phyloP scores from a whole-genome alignment of 352 stramenopile genomes.

The Globisporangium nagaii region DNA sequence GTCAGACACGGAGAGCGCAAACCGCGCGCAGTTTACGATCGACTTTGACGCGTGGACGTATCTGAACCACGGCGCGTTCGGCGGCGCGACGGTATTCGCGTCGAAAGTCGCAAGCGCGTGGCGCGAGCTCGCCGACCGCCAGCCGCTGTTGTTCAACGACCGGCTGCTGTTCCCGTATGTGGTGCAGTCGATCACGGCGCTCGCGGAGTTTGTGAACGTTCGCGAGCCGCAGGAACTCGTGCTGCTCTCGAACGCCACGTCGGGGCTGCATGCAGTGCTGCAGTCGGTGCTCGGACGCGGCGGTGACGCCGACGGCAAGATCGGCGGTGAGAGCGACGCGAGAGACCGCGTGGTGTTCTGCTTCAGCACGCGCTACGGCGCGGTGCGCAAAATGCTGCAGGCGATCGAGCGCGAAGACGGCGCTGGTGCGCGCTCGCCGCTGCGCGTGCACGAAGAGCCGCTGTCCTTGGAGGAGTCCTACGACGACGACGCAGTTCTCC shows the following conservation, averaged over 20 bases:
- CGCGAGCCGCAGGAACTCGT: slow-evolving; percentile 51
- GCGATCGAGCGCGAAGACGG: slow-evolving; percentile 14
- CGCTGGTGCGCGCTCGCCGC: not conserved
- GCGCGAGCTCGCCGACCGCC: slow-evolving; percentile 72
- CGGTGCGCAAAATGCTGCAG: slow-evolving; percentile 91
- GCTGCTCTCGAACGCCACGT: slow-evolving; percentile 87
- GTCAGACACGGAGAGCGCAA: slow-evolving; percentile 6
- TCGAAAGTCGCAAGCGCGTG: slow-evolving; percentile 66
- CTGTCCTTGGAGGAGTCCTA: slow-evolving; percentile 60
- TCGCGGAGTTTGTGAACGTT: slow-evolving; percentile 68
- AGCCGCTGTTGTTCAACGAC: slow-evolving; percentile 92
- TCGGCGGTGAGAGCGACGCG: not conserved
- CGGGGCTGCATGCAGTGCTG: slow-evolving; percentile 85
- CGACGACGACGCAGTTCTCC: slow-evolving; percentile 45
- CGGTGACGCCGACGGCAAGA: not conserved
- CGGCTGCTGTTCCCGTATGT: slow-evolving; percentile 88
- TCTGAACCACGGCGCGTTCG: slow-evolving; percentile 94
- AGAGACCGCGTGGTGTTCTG: slow-evolving; percentile 45
- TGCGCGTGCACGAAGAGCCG: slow-evolving; percentile 51
- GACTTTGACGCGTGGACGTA: slow-evolving; percentile 82
- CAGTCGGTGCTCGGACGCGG: slow-evolving; percentile 28
- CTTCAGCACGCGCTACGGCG: slow-evolving; percentile 87
- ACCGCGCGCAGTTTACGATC: slow-evolving; percentile 42
- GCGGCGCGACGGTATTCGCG: slow-evolving; percentile 64
- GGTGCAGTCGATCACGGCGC: slow-evolving; percentile 63